phyloP scores from a whole-genome alignment of 176 grass and related monocot species.

The Secale cereale region DNA sequence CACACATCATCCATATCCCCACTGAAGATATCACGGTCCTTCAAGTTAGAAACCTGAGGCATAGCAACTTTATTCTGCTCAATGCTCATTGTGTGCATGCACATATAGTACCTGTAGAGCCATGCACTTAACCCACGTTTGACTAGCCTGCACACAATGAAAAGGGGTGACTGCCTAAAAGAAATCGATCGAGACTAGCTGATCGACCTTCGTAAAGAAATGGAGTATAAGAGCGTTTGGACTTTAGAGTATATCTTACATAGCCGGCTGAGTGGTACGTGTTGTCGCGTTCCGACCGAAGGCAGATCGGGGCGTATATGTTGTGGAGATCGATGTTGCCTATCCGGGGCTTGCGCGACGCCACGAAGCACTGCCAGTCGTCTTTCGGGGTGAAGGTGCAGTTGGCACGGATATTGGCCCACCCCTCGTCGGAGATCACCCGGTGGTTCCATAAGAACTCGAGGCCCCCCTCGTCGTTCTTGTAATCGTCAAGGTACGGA shows the following conservation, averaged over 20 bases:
- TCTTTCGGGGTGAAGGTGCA: slow-evolving; percentile 30
- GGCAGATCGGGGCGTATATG: slow-evolving; percentile 48
- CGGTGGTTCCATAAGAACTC: slow-evolving; percentile 53
- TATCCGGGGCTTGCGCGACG: not conserved
- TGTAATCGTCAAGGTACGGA: slow-evolving; percentile 25
- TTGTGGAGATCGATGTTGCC: slow-evolving; percentile 24
- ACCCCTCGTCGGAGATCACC: slow-evolving; percentile 43
- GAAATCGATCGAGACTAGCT: no score
- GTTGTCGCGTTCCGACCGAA: not conserved
- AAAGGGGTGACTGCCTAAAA: no score
- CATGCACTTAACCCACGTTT: slow-evolving; percentile 17
- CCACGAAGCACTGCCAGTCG: slow-evolving; percentile 4
- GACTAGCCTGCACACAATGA: no score
- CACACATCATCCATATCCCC: slow-evolving; percentile 44
- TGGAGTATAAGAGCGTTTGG: no score
- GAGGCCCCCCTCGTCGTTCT: slow-evolving; percentile 4
- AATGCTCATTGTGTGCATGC: not conserved
- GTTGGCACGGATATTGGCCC: slow-evolving; percentile 25
- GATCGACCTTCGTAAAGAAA: no score
- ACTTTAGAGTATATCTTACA: slow-evolving; percentile 6
- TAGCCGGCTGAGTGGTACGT: slow-evolving; percentile 4
- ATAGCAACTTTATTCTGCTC: not conserved
- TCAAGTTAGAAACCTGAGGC: not conserved
- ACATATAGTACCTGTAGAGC: slow-evolving; percentile 35
- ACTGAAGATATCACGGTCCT: not conserved